Base-by-base conservation (phyloP, 306 rosid species). In the Trichosanthes truncata region DNA sequence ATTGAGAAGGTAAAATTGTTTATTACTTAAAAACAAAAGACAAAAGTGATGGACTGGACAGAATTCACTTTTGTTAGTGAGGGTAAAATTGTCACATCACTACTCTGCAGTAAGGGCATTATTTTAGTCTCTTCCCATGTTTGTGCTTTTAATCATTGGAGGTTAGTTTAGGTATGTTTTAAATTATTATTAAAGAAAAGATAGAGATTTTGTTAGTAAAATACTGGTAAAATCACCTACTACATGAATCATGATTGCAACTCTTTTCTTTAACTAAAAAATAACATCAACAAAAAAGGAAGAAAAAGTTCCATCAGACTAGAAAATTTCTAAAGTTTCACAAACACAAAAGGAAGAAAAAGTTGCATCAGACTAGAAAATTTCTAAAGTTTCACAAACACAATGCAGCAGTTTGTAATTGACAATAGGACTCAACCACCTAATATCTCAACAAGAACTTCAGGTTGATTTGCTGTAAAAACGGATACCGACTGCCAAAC, bases 401-500 rank as follows among this genome's bases (percentile, higher is more conserved):
- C 25, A 69, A 69, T 38, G 52, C 52, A n/a, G 75, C 52, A 41
- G 52, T 41, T 69, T 12, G 33, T 69, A 69, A 69, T 41, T 21
- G 52, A 69, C 31, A 46, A 41, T 43, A 11, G 12, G 26, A 69
- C 18, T 41, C 17, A 11, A 66, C 26, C 75, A 21, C 9, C 18
- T 41, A 40, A 69, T 38, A n/a, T 69, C 75, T 21, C 53, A 66
- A 66, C 40, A 7, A 53, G 55, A 82, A 48, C 59, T 79, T 77
- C 71, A 77, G 71, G 53, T 57, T 77, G 84, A 57, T 65, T 87
- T 87, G 80, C 78, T 71, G 87, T 85, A 87, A 38, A 85, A 86
- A 80, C 83, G 89, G 83, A 85, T 53, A 9, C 87, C 87, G 36
- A 83, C 73, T 3, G 89, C 91, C 71, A 88, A 59, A 63, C 89